phyloP scores from a whole-genome alignment of 768 basidiomycete species.

The Tylopilus rubrobrunneus region DNA sequence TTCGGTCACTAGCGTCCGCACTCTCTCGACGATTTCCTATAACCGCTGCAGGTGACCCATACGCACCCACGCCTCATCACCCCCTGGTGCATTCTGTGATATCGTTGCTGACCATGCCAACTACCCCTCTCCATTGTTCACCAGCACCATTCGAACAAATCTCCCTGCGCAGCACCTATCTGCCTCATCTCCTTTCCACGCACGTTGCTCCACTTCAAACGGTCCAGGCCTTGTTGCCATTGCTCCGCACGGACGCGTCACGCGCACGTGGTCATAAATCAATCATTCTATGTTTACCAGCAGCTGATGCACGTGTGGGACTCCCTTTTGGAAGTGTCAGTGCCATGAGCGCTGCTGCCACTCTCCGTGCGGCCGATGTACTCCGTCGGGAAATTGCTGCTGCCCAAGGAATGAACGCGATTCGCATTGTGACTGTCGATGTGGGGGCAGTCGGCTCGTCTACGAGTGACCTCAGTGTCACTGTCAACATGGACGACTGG shows the following conservation, averaged over 20 bases:
- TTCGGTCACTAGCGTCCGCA: conserved; percentile 76
- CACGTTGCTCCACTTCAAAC: conserved; percentile 76
- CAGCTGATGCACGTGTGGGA: conserved; percentile 67
- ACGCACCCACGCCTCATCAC: conserved; percentile 57
- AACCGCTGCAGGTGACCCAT: conserved; percentile 76
- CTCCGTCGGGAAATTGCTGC: conserved; percentile 70
- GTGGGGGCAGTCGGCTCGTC: conserved; percentile 52
- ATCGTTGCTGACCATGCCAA: conserved; percentile 63
- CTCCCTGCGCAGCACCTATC: conserved; percentile 56
- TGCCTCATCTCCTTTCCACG: conserved; percentile 68
- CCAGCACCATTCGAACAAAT: conserved; percentile 70
- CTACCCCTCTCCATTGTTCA: conserved; percentile 31
- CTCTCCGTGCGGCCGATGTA: conserved; percentile 66
- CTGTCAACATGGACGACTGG: conserved; percentile 64
- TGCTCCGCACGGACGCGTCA: conserved; percentile 67
- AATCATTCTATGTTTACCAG: conserved; percentile 73
- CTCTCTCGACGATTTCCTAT: conserved; percentile 82
- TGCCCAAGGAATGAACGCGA: conserved; percentile 56
- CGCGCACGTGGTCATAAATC: conserved; percentile 39
- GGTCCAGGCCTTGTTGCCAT: conserved; percentile 71
- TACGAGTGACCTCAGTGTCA: conserved; percentile 29
- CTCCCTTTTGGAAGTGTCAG: conserved; percentile 62
- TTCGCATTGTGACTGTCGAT: conserved; percentile 62
- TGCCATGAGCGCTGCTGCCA: conserved; percentile 75
- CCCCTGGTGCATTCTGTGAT: conserved; percentile 77